Evolutionary conservation across 78 protist species (phyloP).

Genomic region (Tieghemostelium lacteum): DNA sequence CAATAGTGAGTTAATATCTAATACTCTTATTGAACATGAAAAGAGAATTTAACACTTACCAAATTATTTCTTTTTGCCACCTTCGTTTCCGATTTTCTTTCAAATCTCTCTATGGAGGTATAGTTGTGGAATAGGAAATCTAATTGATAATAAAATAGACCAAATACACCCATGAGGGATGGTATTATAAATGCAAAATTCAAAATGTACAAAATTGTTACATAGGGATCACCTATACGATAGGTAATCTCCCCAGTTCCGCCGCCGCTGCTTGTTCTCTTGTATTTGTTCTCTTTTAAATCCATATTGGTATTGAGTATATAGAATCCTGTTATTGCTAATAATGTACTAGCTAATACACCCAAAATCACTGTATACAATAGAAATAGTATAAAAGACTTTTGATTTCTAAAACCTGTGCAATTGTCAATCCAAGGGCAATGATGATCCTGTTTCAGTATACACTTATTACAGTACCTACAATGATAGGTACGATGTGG

Average conservation of each 20-base stretch:
- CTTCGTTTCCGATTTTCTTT: conserved; percentile 23
- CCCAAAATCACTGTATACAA: conserved; percentile 13
- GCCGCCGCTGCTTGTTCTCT: not conserved
- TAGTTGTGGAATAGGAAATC: conserved; percentile 24
- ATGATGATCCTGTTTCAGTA: conserved; percentile 93
- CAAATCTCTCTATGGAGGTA: conserved; percentile 36
- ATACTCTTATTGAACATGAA: not conserved
- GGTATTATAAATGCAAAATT: conserved; percentile 33
- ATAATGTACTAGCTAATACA: not conserved
- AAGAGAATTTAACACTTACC: not conserved
- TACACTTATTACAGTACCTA: conserved; percentile 87
- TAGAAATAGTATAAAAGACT: conserved; percentile 32
- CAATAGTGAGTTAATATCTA: not conserved
- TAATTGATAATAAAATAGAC: conserved; percentile 39
- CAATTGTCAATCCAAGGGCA: conserved; percentile 88
- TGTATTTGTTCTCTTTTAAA: not conserved
- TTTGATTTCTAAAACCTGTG: conserved; percentile 54
- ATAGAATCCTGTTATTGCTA: conserved; percentile 16
- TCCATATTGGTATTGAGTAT: not conserved
- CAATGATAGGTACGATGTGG: conserved; percentile 93
- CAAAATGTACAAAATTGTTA: conserved; percentile 36
- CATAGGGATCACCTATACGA: not conserved
- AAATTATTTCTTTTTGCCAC: conserved; percentile 33
- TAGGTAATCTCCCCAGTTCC: not conserved
- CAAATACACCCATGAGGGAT: conserved; percentile 39